Evolutionary conservation across 1,284 basidiomycete species (phyloP).

Genomic region (Apiotrichum sp.): DNA sequence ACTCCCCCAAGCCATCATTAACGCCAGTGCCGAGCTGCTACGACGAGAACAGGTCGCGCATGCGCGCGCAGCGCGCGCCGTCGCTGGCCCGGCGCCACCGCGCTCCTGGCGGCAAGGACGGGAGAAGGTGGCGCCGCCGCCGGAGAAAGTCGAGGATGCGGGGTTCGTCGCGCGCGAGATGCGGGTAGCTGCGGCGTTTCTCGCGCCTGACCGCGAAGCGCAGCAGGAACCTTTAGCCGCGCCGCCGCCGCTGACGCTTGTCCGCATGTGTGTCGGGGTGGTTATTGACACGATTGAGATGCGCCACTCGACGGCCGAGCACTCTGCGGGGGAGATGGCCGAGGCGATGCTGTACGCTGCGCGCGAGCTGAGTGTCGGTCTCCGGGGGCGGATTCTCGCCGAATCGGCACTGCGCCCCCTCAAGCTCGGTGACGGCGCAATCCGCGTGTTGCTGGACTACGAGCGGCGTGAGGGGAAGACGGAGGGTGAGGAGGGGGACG

Average conservation of each 20-base stretch:
- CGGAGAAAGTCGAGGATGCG: not conserved
- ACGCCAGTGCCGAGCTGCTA: conserved; percentile 30
- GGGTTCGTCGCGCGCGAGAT: not conserved
- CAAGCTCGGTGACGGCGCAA: conserved; percentile 21
- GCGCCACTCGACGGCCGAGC: conserved; percentile 13
- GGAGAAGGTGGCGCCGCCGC: not conserved
- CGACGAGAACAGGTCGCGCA: conserved; percentile 26
- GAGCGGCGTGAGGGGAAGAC: too few species aligned
- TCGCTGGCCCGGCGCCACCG: conserved; percentile 38
- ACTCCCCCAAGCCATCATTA: not conserved
- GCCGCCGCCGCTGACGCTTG: conserved; percentile 9
- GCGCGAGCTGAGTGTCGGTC: conserved; percentile 25
- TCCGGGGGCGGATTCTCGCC: conserved; percentile 20
- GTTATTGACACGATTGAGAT: conserved; percentile 26
- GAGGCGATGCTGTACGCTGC: conserved; percentile 26
- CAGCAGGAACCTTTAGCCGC: too few species aligned
- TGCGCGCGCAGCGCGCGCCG: conserved; percentile 24
- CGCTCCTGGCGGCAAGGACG: conserved; percentile 25
- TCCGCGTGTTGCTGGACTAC: conserved; percentile 19
- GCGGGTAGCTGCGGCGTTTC: not conserved
- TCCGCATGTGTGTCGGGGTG: conserved; percentile 22
- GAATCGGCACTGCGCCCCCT: conserved; percentile 14
- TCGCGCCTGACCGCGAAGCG: not conserved
- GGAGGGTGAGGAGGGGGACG: too few species aligned
- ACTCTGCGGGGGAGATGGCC: conserved; percentile 18